phyloP scores from a whole-genome alignment of 768 basidiomycete genomes.

The Mycena galopus region DNA sequence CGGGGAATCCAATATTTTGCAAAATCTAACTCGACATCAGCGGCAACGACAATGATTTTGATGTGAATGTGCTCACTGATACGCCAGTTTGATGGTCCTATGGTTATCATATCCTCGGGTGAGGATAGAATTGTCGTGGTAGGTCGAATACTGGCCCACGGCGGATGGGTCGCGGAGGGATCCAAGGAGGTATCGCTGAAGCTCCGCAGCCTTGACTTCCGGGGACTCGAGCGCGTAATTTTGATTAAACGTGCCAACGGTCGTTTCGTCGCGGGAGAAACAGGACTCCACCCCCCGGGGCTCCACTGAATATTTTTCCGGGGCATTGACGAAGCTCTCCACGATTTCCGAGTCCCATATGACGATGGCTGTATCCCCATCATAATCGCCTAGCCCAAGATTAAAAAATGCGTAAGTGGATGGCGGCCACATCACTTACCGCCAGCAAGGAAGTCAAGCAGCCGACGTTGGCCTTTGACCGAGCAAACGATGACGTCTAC shows the following conservation, averaged over 20 bases:
- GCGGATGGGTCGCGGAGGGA: constrained; percentile 58
- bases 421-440: constrained; percentile 52
- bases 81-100: constrained; percentile 66
- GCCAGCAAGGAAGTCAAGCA: constrained; percentile 74
- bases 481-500: constrained; percentile 72
- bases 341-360: constrained; percentile 74
- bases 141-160: constrained; percentile 68
- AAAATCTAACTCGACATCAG: constrained; percentile 50
- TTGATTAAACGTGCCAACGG: constrained; percentile 57
- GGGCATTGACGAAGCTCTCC: constrained; percentile 64
- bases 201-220: constrained; percentile 46
- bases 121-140: constrained; percentile 71
- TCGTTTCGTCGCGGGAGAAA: constrained; percentile 60
- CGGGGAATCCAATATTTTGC: constrained; percentile 68
- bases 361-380: constrained; percentile 72
- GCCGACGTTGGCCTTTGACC: constrained; percentile 64
- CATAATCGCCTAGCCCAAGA: constrained; percentile 69
- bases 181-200: constrained; percentile 67
- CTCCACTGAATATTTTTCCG: constrained; percentile 60
- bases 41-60: not conserved
- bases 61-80: constrained; percentile 52
- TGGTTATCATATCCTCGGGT: constrained; percentile 62
- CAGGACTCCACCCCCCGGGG: constrained; percentile 56
- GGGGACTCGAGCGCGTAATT: constrained; percentile 38
- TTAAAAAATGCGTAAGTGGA: not conserved